Evolutionary conservation across 2,329 filamentous ascomycete species (phyloP).

Genomic region (Nakataea oryzae): DNA sequence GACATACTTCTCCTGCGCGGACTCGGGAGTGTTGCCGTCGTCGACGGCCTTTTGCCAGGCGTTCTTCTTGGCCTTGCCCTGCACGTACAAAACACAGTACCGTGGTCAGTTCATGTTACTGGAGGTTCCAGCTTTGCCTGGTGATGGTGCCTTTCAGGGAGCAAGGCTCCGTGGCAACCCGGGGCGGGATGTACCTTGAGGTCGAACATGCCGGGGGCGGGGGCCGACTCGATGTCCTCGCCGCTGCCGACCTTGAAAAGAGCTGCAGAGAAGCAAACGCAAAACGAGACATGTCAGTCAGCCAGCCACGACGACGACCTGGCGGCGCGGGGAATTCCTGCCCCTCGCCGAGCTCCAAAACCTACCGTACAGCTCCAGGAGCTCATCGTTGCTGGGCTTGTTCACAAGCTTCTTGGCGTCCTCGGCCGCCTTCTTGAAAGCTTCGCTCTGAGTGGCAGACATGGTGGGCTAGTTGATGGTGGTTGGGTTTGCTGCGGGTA

Average conservation of each 20-base stretch:
- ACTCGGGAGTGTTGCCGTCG: conserved; percentile 46
- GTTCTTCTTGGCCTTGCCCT: conserved; percentile 73
- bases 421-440: conserved; percentile 44
- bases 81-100: not conserved
- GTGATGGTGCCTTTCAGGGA: not conserved
- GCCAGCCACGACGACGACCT: too few species aligned
- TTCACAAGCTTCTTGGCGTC: conserved; percentile 59
- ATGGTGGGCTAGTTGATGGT: conserved; percentile 18
- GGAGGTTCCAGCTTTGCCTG: not conserved
- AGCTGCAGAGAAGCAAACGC: conserved; percentile 22
- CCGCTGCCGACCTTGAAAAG: conserved; percentile 48
- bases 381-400: conserved; percentile 53
- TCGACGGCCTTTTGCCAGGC: conserved; percentile 66
- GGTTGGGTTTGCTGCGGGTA: not conserved
- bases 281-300: too few species aligned
- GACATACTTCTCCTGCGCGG: conserved; percentile 71
- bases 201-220: conserved; percentile 58
- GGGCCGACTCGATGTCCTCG: conserved; percentile 45
- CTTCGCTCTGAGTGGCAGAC: conserved; percentile 27
- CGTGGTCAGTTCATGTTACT: conserved; percentile 1
- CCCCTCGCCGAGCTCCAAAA: conserved; percentile 9
- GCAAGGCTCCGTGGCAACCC: not conserved
- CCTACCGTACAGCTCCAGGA: conserved; percentile 53
- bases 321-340: conserved; percentile 2
- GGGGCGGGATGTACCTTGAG: conserved; percentile 40